A percentile compares a stretch with the other conserved stretches of the same genome.
phyloP scores from a whole-genome alignment of 495 filamentous ascomycete species.

The Podospora tetraspora region DNA sequence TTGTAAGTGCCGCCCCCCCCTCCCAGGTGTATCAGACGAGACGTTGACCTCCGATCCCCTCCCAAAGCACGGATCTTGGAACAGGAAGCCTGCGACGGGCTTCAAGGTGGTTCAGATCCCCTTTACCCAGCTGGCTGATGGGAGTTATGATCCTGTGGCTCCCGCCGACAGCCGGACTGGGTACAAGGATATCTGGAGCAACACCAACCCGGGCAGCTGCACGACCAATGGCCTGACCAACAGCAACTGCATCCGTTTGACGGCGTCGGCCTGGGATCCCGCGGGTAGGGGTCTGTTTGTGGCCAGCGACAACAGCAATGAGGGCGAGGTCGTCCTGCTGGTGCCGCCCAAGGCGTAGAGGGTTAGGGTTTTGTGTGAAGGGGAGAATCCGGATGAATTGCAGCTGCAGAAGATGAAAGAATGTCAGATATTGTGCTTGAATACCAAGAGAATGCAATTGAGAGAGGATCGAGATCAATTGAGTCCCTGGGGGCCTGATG shows the following conservation, averaged over 20 bases:
- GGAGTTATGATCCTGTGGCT: constrained; percentile 37
- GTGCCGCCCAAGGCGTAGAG: constrained; percentile 11
- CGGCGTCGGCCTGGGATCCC: constrained; percentile 34
- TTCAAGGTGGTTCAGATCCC: constrained; percentile 39
- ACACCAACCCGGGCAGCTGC: constrained; percentile 32
- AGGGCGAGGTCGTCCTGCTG: constrained; percentile 42
- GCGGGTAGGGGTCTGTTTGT: constrained; percentile 37
- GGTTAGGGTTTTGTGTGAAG: background rate
- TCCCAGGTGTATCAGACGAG: background rate
- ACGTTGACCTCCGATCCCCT: background rate
- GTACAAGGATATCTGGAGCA: constrained; percentile 34
- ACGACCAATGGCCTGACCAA: constrained; percentile 35
- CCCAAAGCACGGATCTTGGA: constrained; percentile 49
- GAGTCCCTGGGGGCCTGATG: background rate
- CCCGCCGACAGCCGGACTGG: constrained; percentile 32
- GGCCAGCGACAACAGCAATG: constrained; percentile 38
- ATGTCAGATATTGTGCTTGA: background rate
- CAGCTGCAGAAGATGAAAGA: background rate
- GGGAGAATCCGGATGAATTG: background rate
- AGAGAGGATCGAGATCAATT: background rate
- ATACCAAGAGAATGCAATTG: background rate
- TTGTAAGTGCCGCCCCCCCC: constrained; percentile 18
- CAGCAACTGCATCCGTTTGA: constrained; percentile 37
- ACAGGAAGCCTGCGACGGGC: constrained; percentile 39
- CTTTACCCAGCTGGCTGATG: constrained; percentile 30